Percentiles rank a stretch among this genome's conserved stretches.
These are phyloP conservation scores for Plectosphaerella cucumerina DNA, from an alignment of 2,329 filamentous ascomycete genomes.

Conservation along the genomic window DNA sequence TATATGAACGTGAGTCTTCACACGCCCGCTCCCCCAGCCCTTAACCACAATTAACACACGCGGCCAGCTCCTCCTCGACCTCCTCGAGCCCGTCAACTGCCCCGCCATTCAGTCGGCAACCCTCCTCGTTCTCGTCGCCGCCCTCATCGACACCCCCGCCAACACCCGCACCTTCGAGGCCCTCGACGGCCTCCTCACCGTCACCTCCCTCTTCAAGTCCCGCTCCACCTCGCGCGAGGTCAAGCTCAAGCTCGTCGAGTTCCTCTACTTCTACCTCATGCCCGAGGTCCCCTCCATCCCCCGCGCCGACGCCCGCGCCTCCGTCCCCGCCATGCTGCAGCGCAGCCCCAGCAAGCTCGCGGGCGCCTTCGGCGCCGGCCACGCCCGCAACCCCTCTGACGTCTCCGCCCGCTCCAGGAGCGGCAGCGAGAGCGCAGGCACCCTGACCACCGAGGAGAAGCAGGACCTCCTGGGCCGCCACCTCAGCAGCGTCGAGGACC, in stretches of 20 bases:
- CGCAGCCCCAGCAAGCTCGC: conserved; percentile 66
- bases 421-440: conserved; percentile 36
- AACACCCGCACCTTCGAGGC: conserved; percentile 92
- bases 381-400: conserved; percentile 21
- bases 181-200: conserved; percentile 84
- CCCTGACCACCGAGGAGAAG: conserved; percentile 75
- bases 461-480: conserved; percentile 73
- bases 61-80: conserved; percentile 74
- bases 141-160: conserved; percentile 77
- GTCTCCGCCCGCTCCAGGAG: conserved; percentile 25
- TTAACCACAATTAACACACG: neutral
- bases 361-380: conserved; percentile 45
- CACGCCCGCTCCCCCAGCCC: neutral
- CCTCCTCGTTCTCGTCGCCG: conserved; percentile 83
- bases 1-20: conserved; percentile 76
- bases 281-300: conserved; percentile 69
- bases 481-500: conserved; percentile 76
- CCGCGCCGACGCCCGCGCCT: conserved; percentile 38
- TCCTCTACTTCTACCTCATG: conserved; percentile 98
- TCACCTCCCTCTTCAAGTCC: conserved; percentile 90
- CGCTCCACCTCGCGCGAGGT: conserved; percentile 81
- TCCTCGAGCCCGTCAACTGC: conserved; percentile 88
- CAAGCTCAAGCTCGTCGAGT: conserved; percentile 94
- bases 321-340: conserved; percentile 51
- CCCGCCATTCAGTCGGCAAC: conserved; percentile 88